phyloP scores from a whole-genome alignment of 257 asterid species.

The Scutellaria barbata region DNA sequence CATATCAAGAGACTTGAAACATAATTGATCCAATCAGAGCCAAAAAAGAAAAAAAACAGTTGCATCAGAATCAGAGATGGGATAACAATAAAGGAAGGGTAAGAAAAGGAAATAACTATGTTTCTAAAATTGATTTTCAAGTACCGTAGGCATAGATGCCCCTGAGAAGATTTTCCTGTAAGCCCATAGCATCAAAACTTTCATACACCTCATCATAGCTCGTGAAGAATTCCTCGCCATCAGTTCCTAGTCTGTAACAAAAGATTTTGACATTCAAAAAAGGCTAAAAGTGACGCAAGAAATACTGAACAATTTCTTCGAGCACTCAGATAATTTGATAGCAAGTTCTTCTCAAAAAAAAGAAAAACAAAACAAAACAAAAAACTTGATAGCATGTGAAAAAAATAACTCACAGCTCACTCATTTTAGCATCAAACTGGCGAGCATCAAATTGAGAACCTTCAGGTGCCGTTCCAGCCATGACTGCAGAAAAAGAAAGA shows the following conservation, averaged over 20 bases:
- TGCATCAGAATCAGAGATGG: background rate
- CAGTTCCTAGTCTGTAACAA: constrained; percentile 53
- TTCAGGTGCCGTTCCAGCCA: constrained; percentile 62
- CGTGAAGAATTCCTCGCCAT: constrained; percentile 60
- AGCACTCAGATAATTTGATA: background rate
- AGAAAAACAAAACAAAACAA: no score
- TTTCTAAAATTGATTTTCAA: background rate
- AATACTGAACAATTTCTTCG: background rate
- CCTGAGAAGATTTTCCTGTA: constrained; percentile 64
- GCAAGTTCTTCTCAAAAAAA: no score
- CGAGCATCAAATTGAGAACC: constrained; percentile 65
- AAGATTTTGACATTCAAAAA: constrained; percentile 10
- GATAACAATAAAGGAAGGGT: background rate
- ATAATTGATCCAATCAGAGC: background rate
- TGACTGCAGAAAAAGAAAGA: constrained; percentile 43
- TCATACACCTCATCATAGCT: constrained; percentile 60
- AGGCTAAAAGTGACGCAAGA: background rate
- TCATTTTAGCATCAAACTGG: constrained; percentile 61
- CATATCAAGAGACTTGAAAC: background rate
- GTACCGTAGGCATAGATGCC: constrained; percentile 72
- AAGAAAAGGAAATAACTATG: background rate
- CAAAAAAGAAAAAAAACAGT: background rate
- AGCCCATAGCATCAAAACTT: constrained; percentile 60
- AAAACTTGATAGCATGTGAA: background rate
- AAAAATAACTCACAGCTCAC: constrained; percentile 48